Conservation (phyloP, 2,329 filamentous ascomycete genomes). For the Microsporum canis region DNA sequence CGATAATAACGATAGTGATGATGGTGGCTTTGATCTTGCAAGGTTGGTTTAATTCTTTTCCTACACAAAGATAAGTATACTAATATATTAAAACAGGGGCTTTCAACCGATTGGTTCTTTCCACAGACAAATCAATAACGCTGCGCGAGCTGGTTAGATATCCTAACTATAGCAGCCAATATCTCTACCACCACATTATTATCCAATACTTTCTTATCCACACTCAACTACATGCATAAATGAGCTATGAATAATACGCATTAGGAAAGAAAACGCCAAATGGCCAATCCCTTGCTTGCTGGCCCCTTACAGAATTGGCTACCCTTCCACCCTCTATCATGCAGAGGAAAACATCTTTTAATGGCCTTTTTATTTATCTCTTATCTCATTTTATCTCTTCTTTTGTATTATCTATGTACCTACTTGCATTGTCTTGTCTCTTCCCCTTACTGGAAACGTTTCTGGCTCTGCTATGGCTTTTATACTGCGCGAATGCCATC, state of each 20-base stretch:
- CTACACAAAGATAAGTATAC: constrained; percentile 7
- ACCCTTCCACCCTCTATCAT: too few relatives aligned
- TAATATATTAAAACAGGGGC: constrained; percentile 24
- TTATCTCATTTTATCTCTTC: background rate
- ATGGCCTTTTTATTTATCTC: too few relatives aligned
- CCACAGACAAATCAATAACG: constrained; percentile 32
- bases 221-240: background rate
- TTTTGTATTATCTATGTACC: background rate
- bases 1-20: constrained; percentile 24
- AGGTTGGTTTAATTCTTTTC: constrained; percentile 24
- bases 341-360: too few relatives aligned
- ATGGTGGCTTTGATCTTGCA: constrained; percentile 37
- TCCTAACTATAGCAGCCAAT: background rate
- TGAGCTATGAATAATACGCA: background rate
- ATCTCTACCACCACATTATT: background rate
- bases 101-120: constrained; percentile 41
- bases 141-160: constrained; percentile 11
- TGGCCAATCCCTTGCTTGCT: too few relatives aligned
- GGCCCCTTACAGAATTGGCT: too few relatives aligned
- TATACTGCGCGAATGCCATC: background rate
- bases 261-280: background rate
- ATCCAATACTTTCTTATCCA: background rate
- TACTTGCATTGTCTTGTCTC: background rate
- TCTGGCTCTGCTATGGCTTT: background rate
- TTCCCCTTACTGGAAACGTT: background rate